Base-by-base conservation (phyloP, 2,329 filamentous ascomycete genomes). In the Eutypa lata region DNA sequence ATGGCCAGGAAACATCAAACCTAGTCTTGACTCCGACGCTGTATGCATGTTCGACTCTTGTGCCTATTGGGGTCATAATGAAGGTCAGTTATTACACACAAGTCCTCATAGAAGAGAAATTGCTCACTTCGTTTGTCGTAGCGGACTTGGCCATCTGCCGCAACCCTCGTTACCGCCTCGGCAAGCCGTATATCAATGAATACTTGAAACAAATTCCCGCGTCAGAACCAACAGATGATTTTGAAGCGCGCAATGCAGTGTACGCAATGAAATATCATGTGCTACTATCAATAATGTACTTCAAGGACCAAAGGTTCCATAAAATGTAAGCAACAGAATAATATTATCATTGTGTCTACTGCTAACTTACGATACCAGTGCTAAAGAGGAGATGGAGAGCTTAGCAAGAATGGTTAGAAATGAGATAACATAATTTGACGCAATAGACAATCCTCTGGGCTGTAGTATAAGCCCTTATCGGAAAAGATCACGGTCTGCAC, bases 221-320 rank as follows among this genome's bases (percentile, higher is more conserved):
- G 16, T 68, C 66, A 1, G 60, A 66, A 47, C 65, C 65, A 2
- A 53, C 52, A 37, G 62, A 64, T 43, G 63, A 68, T 47, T 61
- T 61, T 33, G 62, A 68, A 49, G 60, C 51, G 35, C 58, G 65
- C 5, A 65, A 65, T 47, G 57, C 55, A 18, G 59, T 68, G 18
- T 68, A 68, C 42, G 58, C 60, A 48, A 52, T 65, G 49, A 58
- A 59, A 43, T 54, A 58, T 33, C 61, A 64, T 51, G 55, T 61
- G 8, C 31, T 65, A n/a, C 50, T 65, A 26, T 61, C 63, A 6
- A 51, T 58, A 8, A 50, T 63, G 21, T 60, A 65, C 26, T 43
- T 31, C 31, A 28, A 56, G 19, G 49, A 54, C 22, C 22, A 19
- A 3, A 44, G 19, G 7, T 59, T 51, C 18, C 53, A 51, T 44